phyloP scores from a whole-genome alignment of 2,329 filamentous ascomycete genomes.

The Fusarium sacchari region DNA sequence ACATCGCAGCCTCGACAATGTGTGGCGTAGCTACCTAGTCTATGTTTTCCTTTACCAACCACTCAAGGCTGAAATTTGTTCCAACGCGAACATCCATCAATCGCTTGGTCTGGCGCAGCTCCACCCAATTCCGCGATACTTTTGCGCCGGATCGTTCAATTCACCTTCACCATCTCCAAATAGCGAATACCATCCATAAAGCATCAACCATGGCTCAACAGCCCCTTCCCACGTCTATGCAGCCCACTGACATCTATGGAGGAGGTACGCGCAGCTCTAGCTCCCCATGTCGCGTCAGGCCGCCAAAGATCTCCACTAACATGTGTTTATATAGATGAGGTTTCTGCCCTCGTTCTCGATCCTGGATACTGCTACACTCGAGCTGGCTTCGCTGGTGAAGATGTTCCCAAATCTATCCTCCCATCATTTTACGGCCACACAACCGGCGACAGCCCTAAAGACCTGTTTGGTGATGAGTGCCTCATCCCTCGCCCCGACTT shows the following conservation, averaged over 20 bases:
- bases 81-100: constrained; percentile 42
- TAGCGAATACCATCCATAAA: constrained; percentile 3
- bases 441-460: constrained; percentile 57
- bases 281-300: constrained; percentile 31
- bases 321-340: constrained; percentile 75
- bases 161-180: constrained; percentile 26
- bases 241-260: constrained; percentile 71
- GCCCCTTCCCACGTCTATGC: constrained; percentile 64
- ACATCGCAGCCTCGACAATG: constrained; percentile 27
- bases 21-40: constrained; percentile 1
- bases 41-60: constrained; percentile 34
- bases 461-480: constrained; percentile 90
- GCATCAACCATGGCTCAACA: constrained; percentile 62
- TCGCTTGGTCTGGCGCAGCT: constrained; percentile 39
- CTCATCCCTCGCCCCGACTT: constrained; percentile 80
- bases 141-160: constrained; percentile 44
- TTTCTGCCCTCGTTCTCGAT: constrained; percentile 95
- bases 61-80: constrained; percentile 50
- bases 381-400: constrained; percentile 97
- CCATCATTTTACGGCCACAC: constrained; percentile 86
- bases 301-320: constrained; percentile 31
- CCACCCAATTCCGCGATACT: constrained; percentile 39
- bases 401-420: constrained; percentile 92
- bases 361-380: constrained; percentile 91
- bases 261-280: constrained; percentile 59